Evolutionary conservation across 164 flowering plant species (phyloP), one percentile per base, ranked within the genome.

Genomic region (Annona squamosa): DNA sequence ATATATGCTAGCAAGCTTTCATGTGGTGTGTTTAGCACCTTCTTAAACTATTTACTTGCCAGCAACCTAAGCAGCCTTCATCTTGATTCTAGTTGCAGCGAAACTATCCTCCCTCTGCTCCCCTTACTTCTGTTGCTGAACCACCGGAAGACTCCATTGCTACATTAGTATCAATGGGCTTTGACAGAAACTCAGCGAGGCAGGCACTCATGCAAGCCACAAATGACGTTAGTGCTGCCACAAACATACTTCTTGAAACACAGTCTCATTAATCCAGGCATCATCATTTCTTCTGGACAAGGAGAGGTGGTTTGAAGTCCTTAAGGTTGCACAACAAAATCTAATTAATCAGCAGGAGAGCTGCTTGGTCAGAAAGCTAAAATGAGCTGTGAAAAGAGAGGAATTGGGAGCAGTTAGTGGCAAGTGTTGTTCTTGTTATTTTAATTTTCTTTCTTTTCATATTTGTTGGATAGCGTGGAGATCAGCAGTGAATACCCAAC

Each of bases 191-290:
- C 76, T 78, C 88, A 12, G 99, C 99, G 10, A 84, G 97, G 69
- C 94, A 95, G 79, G 99, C 99, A 1, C 93, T 95, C 2, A 78
- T 90, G 73, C 97, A 85, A 43, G 96, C 98, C 5, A 88, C 98
- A 77, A 93, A 95, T 73, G 98, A 95, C 74, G 41, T 95, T 59
- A 95, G 90, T 71, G 81, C 83, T 3, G 99, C 97, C 44, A 91
- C 99, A 48, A 93, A 93, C 84, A 87, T 95, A 74, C 98, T 95
- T 75, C 93, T 95, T 4, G 99, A 95, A 83, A 82, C 93, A 19
- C 97, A 91, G 74, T 82, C 91, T 3, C 93, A 85, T 70, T 94
- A 61, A 45, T 61, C 62, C 18, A 9, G 19, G 41, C 47, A 66
- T 16, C 18, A 66, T 5, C 3, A 44, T 3, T 42, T 26, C 37